Conservation (phyloP, 257 asterid genomes). For the Agastache rugosa region DNA sequence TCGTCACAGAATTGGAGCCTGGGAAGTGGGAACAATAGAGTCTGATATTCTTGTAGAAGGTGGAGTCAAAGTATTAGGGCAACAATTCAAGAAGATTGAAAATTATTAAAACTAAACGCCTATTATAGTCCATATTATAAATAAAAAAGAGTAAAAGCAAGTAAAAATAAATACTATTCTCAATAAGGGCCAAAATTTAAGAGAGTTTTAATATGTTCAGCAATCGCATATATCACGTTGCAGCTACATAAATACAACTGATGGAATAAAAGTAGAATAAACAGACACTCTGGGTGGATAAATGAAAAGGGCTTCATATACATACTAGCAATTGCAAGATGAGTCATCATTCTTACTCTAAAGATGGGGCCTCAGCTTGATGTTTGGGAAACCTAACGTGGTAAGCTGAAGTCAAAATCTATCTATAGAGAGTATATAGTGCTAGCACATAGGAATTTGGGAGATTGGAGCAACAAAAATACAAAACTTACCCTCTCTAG, state of each 20-base stretch:
- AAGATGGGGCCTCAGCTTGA: conserved; percentile 21
- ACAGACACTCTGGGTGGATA: conserved; percentile 15
- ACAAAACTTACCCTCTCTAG: conserved; percentile 54
- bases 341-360: conserved; percentile 25
- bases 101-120: background rate
- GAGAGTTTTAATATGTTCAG: background rate
- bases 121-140: background rate
- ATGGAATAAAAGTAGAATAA: background rate
- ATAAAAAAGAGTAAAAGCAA: background rate
- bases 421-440: background rate
- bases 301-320: background rate
- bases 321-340: conserved; percentile 23
- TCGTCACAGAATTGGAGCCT: conserved; percentile 20
- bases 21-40: background rate
- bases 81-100: background rate
- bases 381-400: conserved; percentile 30
- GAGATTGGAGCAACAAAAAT: conserved; percentile 18
- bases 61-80: background rate
- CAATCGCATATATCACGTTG: background rate
- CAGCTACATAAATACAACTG: conserved; percentile 13
- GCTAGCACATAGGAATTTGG: conserved; percentile 2
- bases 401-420: conserved; percentile 26
- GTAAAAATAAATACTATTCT: background rate
- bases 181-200: background rate
- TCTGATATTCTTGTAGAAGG: conserved; percentile 24